Conservation (phyloP, 2,329 filamentous ascomycete species). For the Tolypocladium sp. region DNA sequence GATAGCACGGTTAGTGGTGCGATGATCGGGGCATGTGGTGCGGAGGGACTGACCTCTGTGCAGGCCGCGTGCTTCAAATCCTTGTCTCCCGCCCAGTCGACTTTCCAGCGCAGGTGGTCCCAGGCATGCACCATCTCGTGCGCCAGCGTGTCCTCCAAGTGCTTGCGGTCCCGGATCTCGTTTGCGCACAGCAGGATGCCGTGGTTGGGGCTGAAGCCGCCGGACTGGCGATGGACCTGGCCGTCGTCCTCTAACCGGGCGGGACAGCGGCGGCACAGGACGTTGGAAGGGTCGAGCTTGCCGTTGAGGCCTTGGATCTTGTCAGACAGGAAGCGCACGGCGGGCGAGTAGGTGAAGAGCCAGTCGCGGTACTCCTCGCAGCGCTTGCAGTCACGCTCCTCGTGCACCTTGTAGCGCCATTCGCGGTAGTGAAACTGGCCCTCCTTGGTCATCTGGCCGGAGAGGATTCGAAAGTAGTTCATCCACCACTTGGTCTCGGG, state of each 20-base stretch:
- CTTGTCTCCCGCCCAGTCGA: slow-evolving; percentile 64
- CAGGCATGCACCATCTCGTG: slow-evolving; percentile 99
- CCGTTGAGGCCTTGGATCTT: slow-evolving; percentile 75
- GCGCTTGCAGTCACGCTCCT: slow-evolving; percentile 66
- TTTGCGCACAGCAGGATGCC: slow-evolving; percentile 93
- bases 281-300: slow-evolving; percentile 61
- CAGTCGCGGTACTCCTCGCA: slow-evolving; percentile 80
- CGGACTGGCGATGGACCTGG: slow-evolving; percentile 55
- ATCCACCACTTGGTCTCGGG: slow-evolving; percentile 58
- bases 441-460: slow-evolving; percentile 59
- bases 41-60: slow-evolving; percentile 57
- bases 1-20: not conserved
- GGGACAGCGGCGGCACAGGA: slow-evolving; percentile 74
- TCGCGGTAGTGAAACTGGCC: slow-evolving; percentile 70
- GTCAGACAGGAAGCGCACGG: slow-evolving; percentile 77
- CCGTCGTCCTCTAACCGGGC: slow-evolving; percentile 46
- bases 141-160: slow-evolving; percentile 86
- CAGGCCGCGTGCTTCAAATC: slow-evolving; percentile 85
- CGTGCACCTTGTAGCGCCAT: slow-evolving; percentile 65
- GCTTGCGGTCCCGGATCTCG: slow-evolving; percentile 67
- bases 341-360: slow-evolving; percentile 74
- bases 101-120: slow-evolving; percentile 85
- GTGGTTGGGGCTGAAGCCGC: slow-evolving; percentile 78
- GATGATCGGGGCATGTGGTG: not conserved
- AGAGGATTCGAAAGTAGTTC: slow-evolving; percentile 78